A percentile compares a stretch with the other conserved stretches of the same genome.
phyloP scores from a whole-genome alignment of 805 yeast genomes.

The Kodamaea leandrae region DNA sequence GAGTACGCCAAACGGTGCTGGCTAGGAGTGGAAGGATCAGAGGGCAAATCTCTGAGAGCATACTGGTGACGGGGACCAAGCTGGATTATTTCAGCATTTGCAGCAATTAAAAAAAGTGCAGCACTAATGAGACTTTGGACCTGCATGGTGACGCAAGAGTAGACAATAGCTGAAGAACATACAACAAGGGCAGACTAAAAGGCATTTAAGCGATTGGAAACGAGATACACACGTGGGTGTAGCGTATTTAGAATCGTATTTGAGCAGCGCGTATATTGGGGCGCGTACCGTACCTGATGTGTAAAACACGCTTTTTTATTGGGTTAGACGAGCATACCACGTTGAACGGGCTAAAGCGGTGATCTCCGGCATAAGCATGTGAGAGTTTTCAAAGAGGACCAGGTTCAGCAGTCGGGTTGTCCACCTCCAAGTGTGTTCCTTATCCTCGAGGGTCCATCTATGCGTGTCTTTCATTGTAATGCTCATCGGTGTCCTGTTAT shows the following conservation, averaged over 20 bases:
- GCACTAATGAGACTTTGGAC: neutral
- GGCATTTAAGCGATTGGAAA: no score
- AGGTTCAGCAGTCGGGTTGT: no score
- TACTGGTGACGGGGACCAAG: conserved; percentile 5
- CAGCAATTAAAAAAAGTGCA: conserved; percentile 5
- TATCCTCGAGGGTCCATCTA: no score
- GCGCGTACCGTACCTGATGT: neutral
- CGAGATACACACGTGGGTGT: neutral
- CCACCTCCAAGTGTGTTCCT: no score
- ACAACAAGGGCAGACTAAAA: no score
- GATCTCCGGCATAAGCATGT: no score
- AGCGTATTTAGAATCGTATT: no score
- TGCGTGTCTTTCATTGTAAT: no score
- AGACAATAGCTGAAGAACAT: neutral
- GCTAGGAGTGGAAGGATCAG: conserved; percentile 1
- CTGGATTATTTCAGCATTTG: conserved; percentile 4
- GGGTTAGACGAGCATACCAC: neutral
- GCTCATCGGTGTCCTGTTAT: no score
- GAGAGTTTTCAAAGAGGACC: no score
- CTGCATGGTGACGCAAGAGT: conserved; percentile 9
- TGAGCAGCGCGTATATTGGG: neutral
- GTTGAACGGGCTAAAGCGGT: neutral
- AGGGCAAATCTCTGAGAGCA: conserved; percentile 2
- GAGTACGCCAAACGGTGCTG: conserved; percentile 16
- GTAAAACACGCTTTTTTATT: neutral